phyloP scores from a whole-genome alignment of 495 filamentous ascomycete species.

The Letharia columbiana region DNA sequence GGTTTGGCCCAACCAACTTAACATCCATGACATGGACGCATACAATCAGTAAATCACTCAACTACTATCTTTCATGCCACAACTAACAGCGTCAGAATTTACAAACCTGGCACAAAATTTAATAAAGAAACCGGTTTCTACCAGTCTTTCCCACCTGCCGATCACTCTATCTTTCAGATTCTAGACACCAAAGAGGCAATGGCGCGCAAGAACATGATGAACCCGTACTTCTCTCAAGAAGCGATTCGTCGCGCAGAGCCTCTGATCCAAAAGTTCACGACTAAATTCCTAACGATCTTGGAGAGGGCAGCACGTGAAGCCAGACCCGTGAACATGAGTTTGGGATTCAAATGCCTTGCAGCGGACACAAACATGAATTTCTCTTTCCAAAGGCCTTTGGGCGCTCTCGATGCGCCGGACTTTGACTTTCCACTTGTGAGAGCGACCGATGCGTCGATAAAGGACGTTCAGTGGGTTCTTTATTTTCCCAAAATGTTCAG shows the following conservation, averaged over 20 bases:
- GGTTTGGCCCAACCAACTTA: neutral
- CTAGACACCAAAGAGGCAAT: neutral
- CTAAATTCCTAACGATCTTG: neutral
- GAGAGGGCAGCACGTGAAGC: neutral
- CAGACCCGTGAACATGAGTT: slow-evolving; percentile 2
- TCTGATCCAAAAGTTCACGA: neutral
- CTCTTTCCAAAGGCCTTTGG: slow-evolving; percentile 10
- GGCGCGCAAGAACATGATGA: slow-evolving; percentile 1
- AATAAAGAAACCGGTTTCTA: neutral
- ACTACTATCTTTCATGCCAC: neutral
- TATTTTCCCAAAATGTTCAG: neutral
- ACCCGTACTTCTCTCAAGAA: neutral
- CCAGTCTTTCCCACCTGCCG: slow-evolving; percentile 1
- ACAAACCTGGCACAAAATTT: neutral
- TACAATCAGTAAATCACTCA: neutral
- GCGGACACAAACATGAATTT: slow-evolving; percentile 8
- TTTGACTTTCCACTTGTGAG: slow-evolving; percentile 5
- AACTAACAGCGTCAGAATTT: neutral
- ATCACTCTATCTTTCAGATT: neutral
- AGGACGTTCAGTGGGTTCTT: neutral
- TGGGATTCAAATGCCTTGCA: slow-evolving; percentile 4
- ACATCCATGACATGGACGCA: neutral
- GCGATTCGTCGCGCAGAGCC: neutral
- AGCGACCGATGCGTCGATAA: slow-evolving; percentile 5
- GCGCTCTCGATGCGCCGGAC: slow-evolving; percentile 7